phyloP scores from a whole-genome alignment of 2,329 filamentous ascomycete genomes.

The Anthostomella pinea region DNA sequence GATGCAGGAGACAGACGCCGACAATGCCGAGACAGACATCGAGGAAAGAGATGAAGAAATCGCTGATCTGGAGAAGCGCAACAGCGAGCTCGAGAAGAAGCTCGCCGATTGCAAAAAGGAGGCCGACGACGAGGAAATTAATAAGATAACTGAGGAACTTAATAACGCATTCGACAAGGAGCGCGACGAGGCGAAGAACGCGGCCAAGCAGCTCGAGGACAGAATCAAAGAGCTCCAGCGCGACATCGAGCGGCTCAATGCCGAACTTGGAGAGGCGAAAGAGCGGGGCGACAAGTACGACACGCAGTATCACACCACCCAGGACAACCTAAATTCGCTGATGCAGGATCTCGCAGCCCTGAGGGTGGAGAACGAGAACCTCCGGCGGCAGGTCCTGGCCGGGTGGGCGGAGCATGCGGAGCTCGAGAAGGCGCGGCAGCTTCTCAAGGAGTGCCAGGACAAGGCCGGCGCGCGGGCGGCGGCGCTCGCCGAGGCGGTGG shows the following conservation, averaged over 20 bases:
- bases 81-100: constrained; percentile 1
- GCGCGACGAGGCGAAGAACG: background rate
- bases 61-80: background rate
- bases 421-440: too few species aligned
- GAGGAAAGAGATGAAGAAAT: too few species aligned
- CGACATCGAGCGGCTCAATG: constrained; percentile 1
- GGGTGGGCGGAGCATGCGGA: too few species aligned
- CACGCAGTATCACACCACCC: background rate
- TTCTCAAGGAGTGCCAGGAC: too few species aligned
- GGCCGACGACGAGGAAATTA: background rate
- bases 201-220: constrained; percentile 1
- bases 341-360: too few species aligned
- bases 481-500: constrained; percentile 3
- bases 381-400: too few species aligned
- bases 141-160: background rate
- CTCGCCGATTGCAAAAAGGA: background rate
- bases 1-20: too few species aligned
- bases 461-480: background rate
- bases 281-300: background rate
- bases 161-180: background rate
- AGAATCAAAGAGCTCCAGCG: constrained; percentile 1
- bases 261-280: background rate
- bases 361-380: too few species aligned
- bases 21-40: too few species aligned
- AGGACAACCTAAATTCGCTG: too few species aligned